A percentile compares a stretch with the other conserved stretches of the same genome.
Conservation (phyloP, 1,284 basidiomycete species). For the Earliella scabrosa region DNA sequence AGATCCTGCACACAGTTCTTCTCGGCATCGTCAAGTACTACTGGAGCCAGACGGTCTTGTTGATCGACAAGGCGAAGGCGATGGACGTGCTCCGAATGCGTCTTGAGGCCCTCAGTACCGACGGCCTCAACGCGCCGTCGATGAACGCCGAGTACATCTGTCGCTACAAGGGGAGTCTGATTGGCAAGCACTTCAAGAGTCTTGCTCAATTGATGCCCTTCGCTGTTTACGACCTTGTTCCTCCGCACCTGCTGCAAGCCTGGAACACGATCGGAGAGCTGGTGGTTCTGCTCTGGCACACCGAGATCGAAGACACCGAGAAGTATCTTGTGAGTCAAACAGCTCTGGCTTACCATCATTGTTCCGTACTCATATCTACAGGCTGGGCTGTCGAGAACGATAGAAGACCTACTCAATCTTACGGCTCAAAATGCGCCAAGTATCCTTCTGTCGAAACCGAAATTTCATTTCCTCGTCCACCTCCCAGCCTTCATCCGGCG, state of each 20-base stretch:
- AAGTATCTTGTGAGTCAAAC: constrained; percentile 27
- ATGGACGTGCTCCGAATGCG: constrained; percentile 22
- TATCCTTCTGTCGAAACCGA: constrained; percentile 17
- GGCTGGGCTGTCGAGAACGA: constrained; percentile 7
- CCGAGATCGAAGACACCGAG: constrained; percentile 28
- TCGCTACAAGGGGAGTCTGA: constrained; percentile 29
- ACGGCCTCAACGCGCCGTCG: constrained; percentile 20
- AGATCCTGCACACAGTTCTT: constrained; percentile 37
- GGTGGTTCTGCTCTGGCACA: constrained; percentile 34
- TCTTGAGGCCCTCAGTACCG: constrained; percentile 15
- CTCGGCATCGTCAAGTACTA: constrained; percentile 40
- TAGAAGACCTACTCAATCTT: constrained; percentile 21
- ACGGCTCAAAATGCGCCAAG: constrained; percentile 13
- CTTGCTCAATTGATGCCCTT: constrained; percentile 34
- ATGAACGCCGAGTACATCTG: constrained; percentile 30
- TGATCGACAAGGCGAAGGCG: constrained; percentile 26
- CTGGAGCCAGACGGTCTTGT: constrained; percentile 31
- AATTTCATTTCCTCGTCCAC: constrained; percentile 25
- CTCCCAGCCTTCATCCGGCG: constrained; percentile 16
- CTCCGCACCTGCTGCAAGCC: constrained; percentile 20
- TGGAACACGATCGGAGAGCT: constrained; percentile 33
- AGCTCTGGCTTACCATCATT: background rate
- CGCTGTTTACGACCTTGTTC: constrained; percentile 30
- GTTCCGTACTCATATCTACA: background rate
- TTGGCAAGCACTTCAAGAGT: constrained; percentile 38